These are phyloP conservation scores for Raphanus hybrid DNA, from an alignment of 441 rosid genomes.

Conservation along the genomic window DNA sequence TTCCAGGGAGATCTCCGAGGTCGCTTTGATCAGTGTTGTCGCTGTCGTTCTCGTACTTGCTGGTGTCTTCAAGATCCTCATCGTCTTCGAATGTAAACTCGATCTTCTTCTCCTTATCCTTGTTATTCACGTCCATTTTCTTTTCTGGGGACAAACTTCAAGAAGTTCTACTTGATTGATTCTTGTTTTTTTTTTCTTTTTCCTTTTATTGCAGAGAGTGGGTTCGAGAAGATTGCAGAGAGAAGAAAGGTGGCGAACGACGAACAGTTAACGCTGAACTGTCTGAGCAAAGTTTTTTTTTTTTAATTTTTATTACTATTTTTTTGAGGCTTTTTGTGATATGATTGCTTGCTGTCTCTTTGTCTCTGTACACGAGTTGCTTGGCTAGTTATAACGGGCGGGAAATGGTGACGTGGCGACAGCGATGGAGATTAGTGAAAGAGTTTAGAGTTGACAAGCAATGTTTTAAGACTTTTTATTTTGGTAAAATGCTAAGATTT, in stretches of 20 bases:
- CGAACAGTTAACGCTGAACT: background rate
- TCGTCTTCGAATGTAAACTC: slow-evolving; percentile 49
- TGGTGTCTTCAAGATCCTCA: slow-evolving; percentile 38
- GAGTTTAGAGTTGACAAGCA: slow-evolving; percentile 17
- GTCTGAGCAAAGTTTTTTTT: background rate
- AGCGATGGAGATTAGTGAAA: background rate
- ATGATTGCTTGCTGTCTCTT: slow-evolving; percentile 8
- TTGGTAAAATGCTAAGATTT: too few relatives aligned
- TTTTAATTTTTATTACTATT: background rate
- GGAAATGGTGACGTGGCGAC: slow-evolving; percentile 42
- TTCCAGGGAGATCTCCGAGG: slow-evolving; percentile 45
- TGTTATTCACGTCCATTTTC: slow-evolving; percentile 24
- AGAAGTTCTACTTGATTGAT: background rate
- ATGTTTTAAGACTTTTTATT: background rate
- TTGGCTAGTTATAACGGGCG: slow-evolving; percentile 32
- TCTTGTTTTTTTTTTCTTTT: background rate
- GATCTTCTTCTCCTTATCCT: slow-evolving; percentile 26
- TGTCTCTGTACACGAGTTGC: background rate
- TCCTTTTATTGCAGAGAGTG: background rate
- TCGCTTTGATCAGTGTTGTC: slow-evolving; percentile 35
- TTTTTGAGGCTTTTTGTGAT: background rate
- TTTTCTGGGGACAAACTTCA: background rate
- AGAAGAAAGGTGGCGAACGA: slow-evolving; percentile 13
- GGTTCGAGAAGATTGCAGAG: slow-evolving; percentile 34
- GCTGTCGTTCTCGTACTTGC: slow-evolving; percentile 43